phyloP scores from a whole-genome alignment of 768 basidiomycete genomes.

The Chalciporus chontae region DNA sequence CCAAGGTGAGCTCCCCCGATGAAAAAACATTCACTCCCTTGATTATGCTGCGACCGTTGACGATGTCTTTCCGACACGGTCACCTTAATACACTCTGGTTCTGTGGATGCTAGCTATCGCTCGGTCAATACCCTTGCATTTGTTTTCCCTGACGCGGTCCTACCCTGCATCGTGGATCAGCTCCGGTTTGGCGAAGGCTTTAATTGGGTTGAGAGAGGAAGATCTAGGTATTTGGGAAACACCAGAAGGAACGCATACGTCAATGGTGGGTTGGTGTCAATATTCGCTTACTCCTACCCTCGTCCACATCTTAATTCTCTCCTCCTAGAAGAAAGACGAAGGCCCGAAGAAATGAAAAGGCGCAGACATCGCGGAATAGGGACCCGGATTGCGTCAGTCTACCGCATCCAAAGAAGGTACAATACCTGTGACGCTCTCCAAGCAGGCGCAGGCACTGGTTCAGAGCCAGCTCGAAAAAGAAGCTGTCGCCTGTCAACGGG shows the following conservation, averaged over 20 bases:
- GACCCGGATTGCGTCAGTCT: constrained; percentile 84
- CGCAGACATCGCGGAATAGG: constrained; percentile 91
- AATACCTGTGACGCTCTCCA: constrained; percentile 55
- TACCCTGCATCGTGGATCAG: constrained; percentile 70
- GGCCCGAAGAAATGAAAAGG: constrained; percentile 74
- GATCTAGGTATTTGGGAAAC: constrained; percentile 87
- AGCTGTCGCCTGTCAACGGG: constrained; percentile 55
- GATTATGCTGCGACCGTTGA: not conserved
- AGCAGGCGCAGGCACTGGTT: constrained; percentile 82
- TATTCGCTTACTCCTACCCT: not conserved
- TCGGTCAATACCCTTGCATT: constrained; percentile 78
- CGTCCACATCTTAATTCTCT: constrained; percentile 48
- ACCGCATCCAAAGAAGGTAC: constrained; percentile 77
- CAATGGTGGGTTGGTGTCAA: constrained; percentile 51
- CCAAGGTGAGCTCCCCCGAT: constrained; percentile 40
- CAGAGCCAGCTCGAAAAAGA: constrained; percentile 84
- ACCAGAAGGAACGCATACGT: constrained; percentile 76
- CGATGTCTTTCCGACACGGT: too few species aligned
- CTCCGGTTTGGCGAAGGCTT: constrained; percentile 46
- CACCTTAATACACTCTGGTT: constrained; percentile 35
- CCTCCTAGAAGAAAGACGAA: constrained; percentile 51
- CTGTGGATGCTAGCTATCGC: constrained; percentile 66
- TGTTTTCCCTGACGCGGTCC: constrained; percentile 63
- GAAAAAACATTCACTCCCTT: not conserved
- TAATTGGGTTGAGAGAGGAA: constrained; percentile 62